These are phyloP conservation scores for Boechera divaricarpa DNA, from an alignment of 345 rosid species.

Conservation along the genomic window DNA sequence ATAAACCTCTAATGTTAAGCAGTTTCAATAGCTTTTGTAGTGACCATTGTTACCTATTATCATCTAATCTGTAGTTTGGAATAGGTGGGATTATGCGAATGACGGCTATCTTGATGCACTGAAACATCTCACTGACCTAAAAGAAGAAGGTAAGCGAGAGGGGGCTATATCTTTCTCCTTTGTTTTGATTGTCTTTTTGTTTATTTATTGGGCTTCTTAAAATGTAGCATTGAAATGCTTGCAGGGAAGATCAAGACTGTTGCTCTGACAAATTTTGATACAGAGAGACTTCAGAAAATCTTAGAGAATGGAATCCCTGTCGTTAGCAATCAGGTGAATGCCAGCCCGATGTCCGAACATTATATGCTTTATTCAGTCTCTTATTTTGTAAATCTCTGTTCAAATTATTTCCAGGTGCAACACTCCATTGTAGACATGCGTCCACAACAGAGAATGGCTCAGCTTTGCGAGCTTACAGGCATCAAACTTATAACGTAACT, in stretches of 20 bases:
- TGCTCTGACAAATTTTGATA: slow-evolving; percentile 95
- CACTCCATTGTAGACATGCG: slow-evolving; percentile 97
- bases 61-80: not conserved
- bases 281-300: slow-evolving; percentile 80
- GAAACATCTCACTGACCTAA: slow-evolving; percentile 83
- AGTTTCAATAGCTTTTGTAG: not conserved
- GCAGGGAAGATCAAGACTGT: slow-evolving; percentile 92
- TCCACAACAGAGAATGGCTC: slow-evolving; percentile 94
- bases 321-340: slow-evolving; percentile 91
- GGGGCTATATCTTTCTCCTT: not conserved
- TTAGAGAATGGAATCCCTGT: slow-evolving; percentile 88
- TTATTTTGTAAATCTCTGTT: slow-evolving; percentile 5
- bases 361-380: not conserved
- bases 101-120: slow-evolving; percentile 87
- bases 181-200: slow-evolving; percentile 22
- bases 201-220: slow-evolving; percentile 33
- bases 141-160: slow-evolving; percentile 72
- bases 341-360: not conserved
- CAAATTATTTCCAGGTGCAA: slow-evolving; percentile 67
- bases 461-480: slow-evolving; percentile 89
- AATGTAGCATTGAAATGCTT: slow-evolving; percentile 30
- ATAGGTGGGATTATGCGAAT: slow-evolving; percentile 97
- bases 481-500: slow-evolving; percentile 91
- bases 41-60: not conserved
- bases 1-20: not conserved